phyloP scores from a whole-genome alignment of 805 yeast genomes.

The Candida mattraensis region DNA sequence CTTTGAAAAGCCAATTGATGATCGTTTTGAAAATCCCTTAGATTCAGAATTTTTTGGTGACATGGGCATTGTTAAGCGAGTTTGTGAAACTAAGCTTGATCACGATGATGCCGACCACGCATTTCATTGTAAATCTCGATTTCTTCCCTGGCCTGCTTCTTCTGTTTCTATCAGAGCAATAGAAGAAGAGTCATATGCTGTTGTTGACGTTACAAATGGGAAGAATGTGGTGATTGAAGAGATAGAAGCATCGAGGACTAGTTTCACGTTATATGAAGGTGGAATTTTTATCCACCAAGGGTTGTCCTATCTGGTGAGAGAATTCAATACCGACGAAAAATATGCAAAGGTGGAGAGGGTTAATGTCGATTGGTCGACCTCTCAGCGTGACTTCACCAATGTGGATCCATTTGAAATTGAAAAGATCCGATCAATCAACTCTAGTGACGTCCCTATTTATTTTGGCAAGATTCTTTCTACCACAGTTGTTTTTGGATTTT shows the following conservation, averaged over 20 bases:
- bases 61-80: slow-evolving; percentile 23
- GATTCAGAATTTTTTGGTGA: slow-evolving; percentile 62
- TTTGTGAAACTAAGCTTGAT: slow-evolving; percentile 37
- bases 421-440: slow-evolving; percentile 55
- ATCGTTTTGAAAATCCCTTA: slow-evolving; percentile 34
- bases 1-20: slow-evolving; percentile 67
- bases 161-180: slow-evolving; percentile 78
- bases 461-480: slow-evolving; percentile 76
- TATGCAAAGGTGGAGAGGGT: slow-evolving; percentile 86
- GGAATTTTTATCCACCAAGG: slow-evolving; percentile 96
- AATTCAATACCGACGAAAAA: slow-evolving; percentile 74
- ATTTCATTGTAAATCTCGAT: slow-evolving; percentile 56
- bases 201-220: slow-evolving; percentile 82
- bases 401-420: slow-evolving; percentile 83
- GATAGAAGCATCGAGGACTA: slow-evolving; percentile 83
- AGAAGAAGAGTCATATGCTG: slow-evolving; percentile 81
- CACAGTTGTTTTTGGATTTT: slow-evolving; percentile 85
- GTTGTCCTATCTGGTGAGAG: slow-evolving; percentile 78
- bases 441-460: slow-evolving; percentile 56
- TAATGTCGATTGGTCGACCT: slow-evolving; percentile 91
- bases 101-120: slow-evolving; percentile 43
- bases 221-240: slow-evolving; percentile 81
- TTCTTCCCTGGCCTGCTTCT: slow-evolving; percentile 79
- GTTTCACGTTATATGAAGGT: slow-evolving; percentile 88
- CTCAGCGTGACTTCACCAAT: slow-evolving; percentile 89